Evolutionary conservation across 331 rosid species (phyloP), one percentile per base, ranked within the genome.

Genomic region (Arachis monticola): DNA sequence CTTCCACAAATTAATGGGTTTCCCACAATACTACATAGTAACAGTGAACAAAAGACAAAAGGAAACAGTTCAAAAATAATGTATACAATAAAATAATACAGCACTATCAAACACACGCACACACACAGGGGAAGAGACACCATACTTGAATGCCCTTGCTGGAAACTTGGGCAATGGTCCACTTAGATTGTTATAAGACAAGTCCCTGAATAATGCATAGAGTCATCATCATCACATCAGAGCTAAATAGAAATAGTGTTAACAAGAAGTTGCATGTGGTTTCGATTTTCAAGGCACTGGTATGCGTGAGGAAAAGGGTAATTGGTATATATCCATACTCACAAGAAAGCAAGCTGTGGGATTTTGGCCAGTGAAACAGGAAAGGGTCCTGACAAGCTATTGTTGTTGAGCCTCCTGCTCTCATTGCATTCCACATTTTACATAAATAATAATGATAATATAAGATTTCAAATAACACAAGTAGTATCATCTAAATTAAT

Each of bases 341-440:
- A 94, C 99, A 94, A 87, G 97, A 94, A 94, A 88, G 97, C 83
- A 90, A 94, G 99, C 79, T 84, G 92, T 27, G 96, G 83, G 59
- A 83, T 86, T 81, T 88, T 94, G 65, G 91, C 87, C 68, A 92
- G 75, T 42, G 93, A 87, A 62, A 76, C 84, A 3, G 97, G 99
- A 87, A 94, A 90, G 45, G 89, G 76, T 75, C 99, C 99, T 73
- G 91, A 85, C 84, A 94, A 81, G 83, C 89, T 94, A 85, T 94
- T 94, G 83, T 94, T 94, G 89, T 92, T 94, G 78, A 94, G 87
- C 91, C 97, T 94, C 91, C 99, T 94, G 81, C 60, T 60, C 80
- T 76, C 92, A 10, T 77, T 67, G 5, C 13, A n/a, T 48, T 27
- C 60, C 47, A 77, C 22, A 22, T 32, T 63, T 69, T 8, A 51